Evolutionary conservation across 2,329 filamentous ascomycete genomes (phyloP).

Genomic region (Fusarium cyanostomum): DNA sequence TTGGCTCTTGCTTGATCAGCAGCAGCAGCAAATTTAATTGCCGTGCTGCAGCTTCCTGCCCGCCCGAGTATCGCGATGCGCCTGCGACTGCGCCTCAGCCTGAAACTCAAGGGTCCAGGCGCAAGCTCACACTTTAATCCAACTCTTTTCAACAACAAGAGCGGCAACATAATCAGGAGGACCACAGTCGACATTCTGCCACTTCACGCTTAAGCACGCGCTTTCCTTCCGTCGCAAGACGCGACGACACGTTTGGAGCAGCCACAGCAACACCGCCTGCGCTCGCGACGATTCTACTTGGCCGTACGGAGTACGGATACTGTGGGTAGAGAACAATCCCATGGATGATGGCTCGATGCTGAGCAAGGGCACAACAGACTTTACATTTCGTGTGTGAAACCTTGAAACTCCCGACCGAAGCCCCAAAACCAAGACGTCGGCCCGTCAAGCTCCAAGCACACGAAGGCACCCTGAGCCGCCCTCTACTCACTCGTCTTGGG

Average conservation of each 20-base stretch:
- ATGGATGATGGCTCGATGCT: background rate
- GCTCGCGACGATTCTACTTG: background rate
- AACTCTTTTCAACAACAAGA: conserved; percentile 4
- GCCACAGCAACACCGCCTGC: conserved; percentile 26
- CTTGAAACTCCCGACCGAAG: conserved; percentile 15
- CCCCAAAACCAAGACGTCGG: conserved; percentile 16
- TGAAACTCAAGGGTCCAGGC: conserved; percentile 35
- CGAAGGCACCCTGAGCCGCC: background rate
- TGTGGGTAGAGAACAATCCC: too few species aligned
- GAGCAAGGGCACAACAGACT: too few species aligned
- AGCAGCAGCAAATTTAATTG: conserved; percentile 25
- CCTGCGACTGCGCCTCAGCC: conserved; percentile 16
- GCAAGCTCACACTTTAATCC: conserved; percentile 20
- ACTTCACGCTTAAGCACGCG: conserved; percentile 4
- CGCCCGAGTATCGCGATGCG: background rate
- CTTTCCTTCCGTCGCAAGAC: conserved; percentile 13
- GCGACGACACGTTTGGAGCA: conserved; percentile 3
- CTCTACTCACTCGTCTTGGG: conserved; percentile 13
- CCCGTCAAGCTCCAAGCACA: background rate
- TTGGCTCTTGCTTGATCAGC: conserved; percentile 12
- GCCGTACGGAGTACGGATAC: too few species aligned
- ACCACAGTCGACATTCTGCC: background rate
- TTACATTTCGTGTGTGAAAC: conserved; percentile 18
- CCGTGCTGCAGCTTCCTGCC: conserved; percentile 12
- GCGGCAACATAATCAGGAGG: conserved; percentile 11